These are phyloP conservation scores for Ophiocordyceps polyrhachis-furcata DNA, from an alignment of 2,329 filamentous ascomycete genomes.

Conservation along the genomic window DNA sequence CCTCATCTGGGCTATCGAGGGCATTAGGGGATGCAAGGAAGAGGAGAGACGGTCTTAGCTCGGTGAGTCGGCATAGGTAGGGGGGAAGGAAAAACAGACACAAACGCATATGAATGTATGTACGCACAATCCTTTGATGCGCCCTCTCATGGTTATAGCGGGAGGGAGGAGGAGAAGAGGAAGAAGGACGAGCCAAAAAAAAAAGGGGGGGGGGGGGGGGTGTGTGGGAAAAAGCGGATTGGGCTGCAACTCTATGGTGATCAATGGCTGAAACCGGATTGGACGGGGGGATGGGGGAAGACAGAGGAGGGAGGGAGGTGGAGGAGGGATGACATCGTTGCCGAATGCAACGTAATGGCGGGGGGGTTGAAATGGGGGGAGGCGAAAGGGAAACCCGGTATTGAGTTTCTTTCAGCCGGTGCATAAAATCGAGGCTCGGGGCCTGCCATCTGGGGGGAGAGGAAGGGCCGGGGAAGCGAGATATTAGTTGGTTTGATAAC, in stretches of 20 bases:
- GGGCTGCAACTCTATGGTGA: neutral
- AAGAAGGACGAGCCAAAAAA: neutral
- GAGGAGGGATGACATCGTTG: neutral
- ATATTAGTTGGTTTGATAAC: no score
- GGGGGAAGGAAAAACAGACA: neutral
- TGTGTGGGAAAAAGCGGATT: neutral
- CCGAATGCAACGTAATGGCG: neutral
- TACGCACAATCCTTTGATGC: neutral
- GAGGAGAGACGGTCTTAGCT: neutral
- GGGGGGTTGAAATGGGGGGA: no score
- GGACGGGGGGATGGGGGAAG: neutral
- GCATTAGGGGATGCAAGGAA: no score
- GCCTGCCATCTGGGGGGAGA: no score
- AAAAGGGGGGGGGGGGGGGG: neutral
- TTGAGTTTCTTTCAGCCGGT: neutral
- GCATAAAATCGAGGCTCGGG: neutral
- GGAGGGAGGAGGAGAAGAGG: neutral
- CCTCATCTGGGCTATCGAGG: neutral
- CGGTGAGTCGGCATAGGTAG: neutral
- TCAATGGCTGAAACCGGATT: neutral
- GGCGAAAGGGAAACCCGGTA: neutral
- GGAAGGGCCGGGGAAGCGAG: no score
- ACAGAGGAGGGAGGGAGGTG: neutral
- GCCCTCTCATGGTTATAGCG: neutral
- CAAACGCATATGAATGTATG: no score